Evolutionary conservation across 352 stramenopile species (phyloP), one percentile per base, ranked within the genome.

Genomic region (Halophytophthora batemanensis): DNA sequence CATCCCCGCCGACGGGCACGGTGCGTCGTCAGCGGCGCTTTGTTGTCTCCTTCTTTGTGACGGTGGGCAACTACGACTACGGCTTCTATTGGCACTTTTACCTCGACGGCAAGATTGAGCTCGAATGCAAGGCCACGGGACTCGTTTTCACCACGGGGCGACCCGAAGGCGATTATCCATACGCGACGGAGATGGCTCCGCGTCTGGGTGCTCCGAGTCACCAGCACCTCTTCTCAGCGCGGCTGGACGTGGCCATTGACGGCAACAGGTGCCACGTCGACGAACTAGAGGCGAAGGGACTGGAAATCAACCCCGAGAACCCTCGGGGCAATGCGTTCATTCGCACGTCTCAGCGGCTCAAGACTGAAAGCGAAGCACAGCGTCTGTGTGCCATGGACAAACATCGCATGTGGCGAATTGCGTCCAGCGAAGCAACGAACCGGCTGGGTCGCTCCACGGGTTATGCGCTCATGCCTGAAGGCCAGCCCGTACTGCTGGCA

Each of bases 11-110:
- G 25, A 45, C 21, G 11, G 33, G 39, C 3, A 39, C 37, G 13
- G 77, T 86, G n/a, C 57, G 74, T 25, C 47, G 73, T 18, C 59
- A 58, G 11, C 57, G 73, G 23, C 61, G 77, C 14, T 56, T 89
- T 18, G 69, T 89, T 7, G 65, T 89, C 53, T 72, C 45, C n/a
- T 83, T 69, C 42, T 77, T 89, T 45, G 60, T 66, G 18, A 87
- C 77, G 19, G 77, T 87, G 19, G 75, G 75, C 41, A 86, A 86
- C 47, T 86, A 86, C 45, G 74, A 86, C 43, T 86, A 82, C 51
- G 45, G 76, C 3, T 81, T 82, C 42, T 86, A 86, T 48, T 81
- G 63, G 59, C 53, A 69, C 19, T 58, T 86, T 3, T 71, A 71
- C 51, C 73, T 76, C 5, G 71, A 89, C 58, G 73, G 77, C 4